Percentiles rank a stretch among this genome's conserved stretches.
Conservation (phyloP, 495 filamentous ascomycete species). For the Halenospora varia region DNA sequence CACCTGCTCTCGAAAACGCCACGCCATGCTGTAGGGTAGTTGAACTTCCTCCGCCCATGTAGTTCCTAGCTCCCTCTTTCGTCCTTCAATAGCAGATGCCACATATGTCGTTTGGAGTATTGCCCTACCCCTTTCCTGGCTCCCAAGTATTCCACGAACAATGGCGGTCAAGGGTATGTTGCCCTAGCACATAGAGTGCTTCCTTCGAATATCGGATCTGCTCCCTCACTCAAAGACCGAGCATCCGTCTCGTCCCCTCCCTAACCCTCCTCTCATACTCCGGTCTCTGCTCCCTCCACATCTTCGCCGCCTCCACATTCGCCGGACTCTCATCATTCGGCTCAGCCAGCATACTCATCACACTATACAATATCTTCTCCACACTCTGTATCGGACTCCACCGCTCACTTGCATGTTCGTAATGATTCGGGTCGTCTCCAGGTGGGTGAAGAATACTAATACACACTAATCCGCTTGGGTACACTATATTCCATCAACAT, state of each 20-base stretch:
- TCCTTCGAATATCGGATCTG: too few species aligned
- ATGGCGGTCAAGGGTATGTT: too few species aligned
- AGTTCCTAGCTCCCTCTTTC: too few species aligned
- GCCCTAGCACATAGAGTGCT: too few species aligned
- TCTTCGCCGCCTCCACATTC: slow-evolving; percentile 96
- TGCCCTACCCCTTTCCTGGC: too few species aligned
- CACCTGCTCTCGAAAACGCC: too few species aligned
- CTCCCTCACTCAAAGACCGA: slow-evolving; percentile 48
- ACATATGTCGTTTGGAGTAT: too few species aligned
- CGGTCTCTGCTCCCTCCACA: slow-evolving; percentile 85
- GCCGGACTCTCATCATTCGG: slow-evolving; percentile 98
- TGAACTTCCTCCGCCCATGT: too few species aligned
- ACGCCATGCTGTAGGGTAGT: too few species aligned
- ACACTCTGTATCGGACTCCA: slow-evolving; percentile 97
- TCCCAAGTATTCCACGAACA: too few species aligned
- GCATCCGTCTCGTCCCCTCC: slow-evolving; percentile 60
- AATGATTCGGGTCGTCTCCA: slow-evolving; percentile 98
- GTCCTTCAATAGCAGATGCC: too few species aligned
- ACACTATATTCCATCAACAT: slow-evolving; percentile 54
- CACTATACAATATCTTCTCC: slow-evolving; percentile 95
- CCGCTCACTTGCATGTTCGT: slow-evolving; percentile 92
- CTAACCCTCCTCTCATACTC: slow-evolving; percentile 87
- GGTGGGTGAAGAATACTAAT: slow-evolving; percentile 98
- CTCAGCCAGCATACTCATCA: slow-evolving; percentile 99
- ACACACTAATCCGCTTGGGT: slow-evolving; percentile 86